Evolutionary conservation across 306 rosid species (phyloP).

Genomic region (Styphnolobium japonicum): DNA sequence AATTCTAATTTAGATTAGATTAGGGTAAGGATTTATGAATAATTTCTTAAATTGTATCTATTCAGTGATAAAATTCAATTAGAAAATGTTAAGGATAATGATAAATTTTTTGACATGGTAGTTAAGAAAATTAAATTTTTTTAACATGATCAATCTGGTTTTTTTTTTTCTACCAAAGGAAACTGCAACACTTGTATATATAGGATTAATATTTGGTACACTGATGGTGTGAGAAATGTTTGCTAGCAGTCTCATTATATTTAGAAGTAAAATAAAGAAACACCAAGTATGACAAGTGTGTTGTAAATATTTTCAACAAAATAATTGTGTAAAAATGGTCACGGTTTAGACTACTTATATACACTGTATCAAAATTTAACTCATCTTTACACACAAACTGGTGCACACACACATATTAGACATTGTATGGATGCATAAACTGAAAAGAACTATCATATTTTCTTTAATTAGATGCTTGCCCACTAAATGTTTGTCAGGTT

Average conservation of each 20-base stretch:
- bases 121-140: background rate
- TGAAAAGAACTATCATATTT: background rate
- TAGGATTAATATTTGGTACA: no score
- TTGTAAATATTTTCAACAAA: background rate
- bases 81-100: background rate
- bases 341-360: no score
- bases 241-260: background rate
- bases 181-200: no score
- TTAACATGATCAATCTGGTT: background rate
- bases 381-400: background rate
- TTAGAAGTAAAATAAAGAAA: background rate
- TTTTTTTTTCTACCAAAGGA: no score
- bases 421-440: background rate
- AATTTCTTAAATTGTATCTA: background rate
- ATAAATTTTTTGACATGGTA: background rate
- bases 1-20: background rate
- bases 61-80: background rate
- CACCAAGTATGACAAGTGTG: background rate
- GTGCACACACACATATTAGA: background rate
- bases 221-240: no score
- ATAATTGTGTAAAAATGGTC: background rate
- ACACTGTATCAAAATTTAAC: no score
- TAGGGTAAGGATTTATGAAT: background rate
- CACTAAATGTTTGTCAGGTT: background rate
- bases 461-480: background rate